Base-by-base conservation (phyloP, 441 rosid species). In the Flueggea neowawraea region DNA sequence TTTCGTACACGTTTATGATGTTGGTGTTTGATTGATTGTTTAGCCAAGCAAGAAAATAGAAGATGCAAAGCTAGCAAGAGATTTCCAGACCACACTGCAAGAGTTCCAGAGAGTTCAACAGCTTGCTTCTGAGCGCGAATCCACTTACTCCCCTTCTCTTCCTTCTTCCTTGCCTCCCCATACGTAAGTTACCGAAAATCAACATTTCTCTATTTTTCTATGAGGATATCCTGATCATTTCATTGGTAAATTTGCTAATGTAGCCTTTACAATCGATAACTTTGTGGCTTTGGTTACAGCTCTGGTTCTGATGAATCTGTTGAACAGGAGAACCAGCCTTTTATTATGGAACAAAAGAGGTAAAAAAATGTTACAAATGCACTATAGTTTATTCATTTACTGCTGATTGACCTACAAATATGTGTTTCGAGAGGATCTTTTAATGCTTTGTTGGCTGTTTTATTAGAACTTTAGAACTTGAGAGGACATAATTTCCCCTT, bases 21-120 rank as follows among this genome's bases (percentile, higher is more conserved):
- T 36, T 36, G 2, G 41, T 8, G 9, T 36, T 36, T 36, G 41
- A 36, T 36, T 36, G 6, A 36, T 36, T 59, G 39, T 47, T 17
- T 60, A 84, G 93, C 56, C 84, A 6, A 78, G 80, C 64, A 87
- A 82, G 78, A 87, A 78, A 65, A 64, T 87, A 12, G 90, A 81
- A 68, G 90, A 87, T 73, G 93, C 90, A 15, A 87, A 84, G 80
- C 84, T 87, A 33, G 90, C 93, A 1, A 82, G 80, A 62, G 93
- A 84, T 77, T 87, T 84, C 56, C 93, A 87, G 62, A 73, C 58
- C 5, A 76, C 83, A 0, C 72, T 83, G 63, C 86, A 79, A 68
- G 86, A 84, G 62, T 84, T 84, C 63, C 90, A 87, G 82, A 82
- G 82, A 74, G 85, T 74, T 47, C 93, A 83, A 54, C 93, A 81